Conservation (phyloP, 805 yeast genomes). For the Metschnikowia bowlesiae region DNA sequence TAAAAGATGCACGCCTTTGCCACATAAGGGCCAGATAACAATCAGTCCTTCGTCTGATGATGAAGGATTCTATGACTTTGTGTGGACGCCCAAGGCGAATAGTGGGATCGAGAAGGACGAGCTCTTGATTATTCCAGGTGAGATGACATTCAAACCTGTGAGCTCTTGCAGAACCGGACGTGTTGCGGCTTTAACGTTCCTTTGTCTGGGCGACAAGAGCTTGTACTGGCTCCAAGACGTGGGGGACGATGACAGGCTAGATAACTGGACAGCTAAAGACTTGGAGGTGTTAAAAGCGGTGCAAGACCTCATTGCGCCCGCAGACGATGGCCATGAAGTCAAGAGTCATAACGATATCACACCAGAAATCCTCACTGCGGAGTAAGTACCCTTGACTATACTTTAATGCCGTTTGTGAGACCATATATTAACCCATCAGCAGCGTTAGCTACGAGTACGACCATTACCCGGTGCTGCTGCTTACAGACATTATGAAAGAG, state of each 20-base stretch:
- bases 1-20: slow-evolving; percentile 63
- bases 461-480: slow-evolving; percentile 11
- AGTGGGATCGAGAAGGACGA: slow-evolving; percentile 51
- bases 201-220: slow-evolving; percentile 56
- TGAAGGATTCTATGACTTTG: slow-evolving; percentile 63
- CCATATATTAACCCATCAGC: slow-evolving; percentile 3
- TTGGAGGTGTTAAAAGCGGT: slow-evolving; percentile 32
- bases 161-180: slow-evolving; percentile 71
- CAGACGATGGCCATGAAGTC: slow-evolving; percentile 15
- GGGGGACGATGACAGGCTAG: slow-evolving; percentile 58
- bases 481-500: slow-evolving; percentile 31
- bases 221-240: slow-evolving; percentile 75
- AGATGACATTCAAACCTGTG: slow-evolving; percentile 71
- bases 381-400: slow-evolving; percentile 16
- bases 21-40: slow-evolving; percentile 61
- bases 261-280: slow-evolving; percentile 58
- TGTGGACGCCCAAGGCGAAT: slow-evolving; percentile 65
- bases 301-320: slow-evolving; percentile 12
- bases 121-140: slow-evolving; percentile 76
- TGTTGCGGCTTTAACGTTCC: slow-evolving; percentile 63
- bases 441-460: slow-evolving; percentile 1
- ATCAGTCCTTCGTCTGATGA: slow-evolving; percentile 64
- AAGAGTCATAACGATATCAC: not conserved
- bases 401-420: slow-evolving; percentile 4
- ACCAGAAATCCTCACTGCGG: slow-evolving; percentile 3